Evolutionary conservation across 768 basidiomycete genomes (phyloP), one percentile per base, ranked within the genome.

Genomic region (Serendipita sp.): DNA sequence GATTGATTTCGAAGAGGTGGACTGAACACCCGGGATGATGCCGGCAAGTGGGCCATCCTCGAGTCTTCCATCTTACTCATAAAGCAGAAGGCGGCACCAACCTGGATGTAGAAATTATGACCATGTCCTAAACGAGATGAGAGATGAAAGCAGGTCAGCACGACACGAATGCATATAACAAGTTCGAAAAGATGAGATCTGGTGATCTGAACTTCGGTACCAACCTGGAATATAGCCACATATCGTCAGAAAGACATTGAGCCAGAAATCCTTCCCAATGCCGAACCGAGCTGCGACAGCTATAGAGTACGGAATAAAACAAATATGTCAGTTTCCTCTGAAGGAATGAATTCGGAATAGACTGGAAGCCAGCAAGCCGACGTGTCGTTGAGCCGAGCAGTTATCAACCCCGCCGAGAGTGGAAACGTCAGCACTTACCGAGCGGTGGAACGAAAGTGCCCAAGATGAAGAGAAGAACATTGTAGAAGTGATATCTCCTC

Each of bases 211-310:
- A 7, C 2, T 5, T 38, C 5, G 34, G 14, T 4, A 43, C 76
- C 9, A 51, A 87, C 89, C 89, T 61, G 89, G 90, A 67, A 92
- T 87, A 71, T 95, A 96, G 11, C 93, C 93, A 70, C 83, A 85
- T 61, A 97, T 80, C n/a, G 90, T 93, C 38, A 94, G 74, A 67
- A 95, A 70, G 3, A 90, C 72, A 73, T 96, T 96, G 68, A 96
- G 74, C 82, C 85, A 94, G 75, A 96, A 94, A 71, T 97, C 94
- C 62, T 75, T 75, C 14, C 90, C 92, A 68, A 95, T 82, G 31
- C 94, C 94, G 70, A 97, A 97, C 63, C 94, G 80, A 24, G 90
- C 86, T 3, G 91, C 93, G 31, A 96, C 93, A 64, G 94, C 93
- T 96, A 70, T 2, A 65, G 22, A 63, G 44, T 64, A 63, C 45